Conservation (phyloP, 2,329 filamentous ascomycete species). For the Fusarium oxysporum region DNA sequence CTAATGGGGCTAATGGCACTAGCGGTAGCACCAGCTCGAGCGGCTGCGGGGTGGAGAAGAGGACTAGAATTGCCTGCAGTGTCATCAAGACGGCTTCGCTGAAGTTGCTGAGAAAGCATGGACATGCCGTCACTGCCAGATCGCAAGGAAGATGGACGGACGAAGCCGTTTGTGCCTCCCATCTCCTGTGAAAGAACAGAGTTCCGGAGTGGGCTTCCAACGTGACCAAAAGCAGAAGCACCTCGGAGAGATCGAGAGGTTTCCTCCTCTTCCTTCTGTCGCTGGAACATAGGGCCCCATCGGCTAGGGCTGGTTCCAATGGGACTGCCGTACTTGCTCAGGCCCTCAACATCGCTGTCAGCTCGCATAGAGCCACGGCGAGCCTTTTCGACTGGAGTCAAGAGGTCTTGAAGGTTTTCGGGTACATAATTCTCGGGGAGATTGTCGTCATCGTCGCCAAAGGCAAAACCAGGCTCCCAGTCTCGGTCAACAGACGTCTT, state of each 20-base stretch:
- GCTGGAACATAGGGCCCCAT: slow-evolving; percentile 71
- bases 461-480: slow-evolving; percentile 77
- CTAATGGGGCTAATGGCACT: slow-evolving; percentile 54
- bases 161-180: slow-evolving; percentile 54
- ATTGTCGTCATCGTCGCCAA: slow-evolving; percentile 78
- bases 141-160: slow-evolving; percentile 54
- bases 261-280: slow-evolving; percentile 69
- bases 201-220: slow-evolving; percentile 73
- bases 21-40: slow-evolving; percentile 52
- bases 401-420: slow-evolving; percentile 72
- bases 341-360: slow-evolving; percentile 64
- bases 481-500: slow-evolving; percentile 72
- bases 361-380: slow-evolving; percentile 69
- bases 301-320: slow-evolving; percentile 69
- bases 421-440: slow-evolving; percentile 73
- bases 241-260: slow-evolving; percentile 52
- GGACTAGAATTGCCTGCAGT: slow-evolving; percentile 58
- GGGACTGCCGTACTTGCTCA: slow-evolving; percentile 71
- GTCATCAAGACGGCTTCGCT: slow-evolving; percentile 67
- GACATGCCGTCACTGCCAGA: slow-evolving; percentile 66
- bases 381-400: slow-evolving; percentile 76
- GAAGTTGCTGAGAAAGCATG: slow-evolving; percentile 71
- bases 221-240: slow-evolving; percentile 72
- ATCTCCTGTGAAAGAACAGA: slow-evolving; percentile 69
- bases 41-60: slow-evolving; percentile 62